Evolutionary conservation across 2,329 filamentous ascomycete species (phyloP).

Genomic region (Tolypocladium ophioglossoides): DNA sequence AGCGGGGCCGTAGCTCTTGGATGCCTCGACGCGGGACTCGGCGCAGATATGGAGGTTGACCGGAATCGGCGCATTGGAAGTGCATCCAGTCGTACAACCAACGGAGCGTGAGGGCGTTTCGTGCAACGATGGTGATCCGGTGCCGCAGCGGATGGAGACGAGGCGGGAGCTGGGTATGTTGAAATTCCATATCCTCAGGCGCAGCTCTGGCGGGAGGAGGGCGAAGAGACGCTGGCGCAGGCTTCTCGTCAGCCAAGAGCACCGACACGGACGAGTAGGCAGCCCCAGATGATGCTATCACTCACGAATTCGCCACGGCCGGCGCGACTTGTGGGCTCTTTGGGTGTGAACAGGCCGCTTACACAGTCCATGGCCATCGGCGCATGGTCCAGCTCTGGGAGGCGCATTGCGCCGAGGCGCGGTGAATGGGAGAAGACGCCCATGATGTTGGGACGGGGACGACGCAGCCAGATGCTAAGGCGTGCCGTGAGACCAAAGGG

Average conservation of each 20-base stretch:
- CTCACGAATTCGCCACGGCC: neutral
- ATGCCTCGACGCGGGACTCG: conserved; percentile 34
- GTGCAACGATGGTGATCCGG: conserved; percentile 14
- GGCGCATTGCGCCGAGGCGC: neutral
- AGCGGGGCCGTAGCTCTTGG: conserved; percentile 27
- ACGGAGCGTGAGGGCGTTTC: conserved; percentile 2
- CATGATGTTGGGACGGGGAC: neutral
- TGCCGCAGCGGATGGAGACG: conserved; percentile 30
- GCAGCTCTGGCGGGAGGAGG: conserved; percentile 33
- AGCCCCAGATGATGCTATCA: neutral
- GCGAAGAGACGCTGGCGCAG: conserved; percentile 28
- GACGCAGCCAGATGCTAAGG: neutral
- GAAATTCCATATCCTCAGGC: conserved; percentile 36
- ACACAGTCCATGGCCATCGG: neutral
- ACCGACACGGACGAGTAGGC: neutral
- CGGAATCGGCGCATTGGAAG: conserved; percentile 29
- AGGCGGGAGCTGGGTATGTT: conserved; percentile 32
- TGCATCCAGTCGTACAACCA: conserved; percentile 22
- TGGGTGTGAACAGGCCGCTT: neutral
- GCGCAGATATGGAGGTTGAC: conserved; percentile 33
- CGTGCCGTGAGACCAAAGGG: neutral
- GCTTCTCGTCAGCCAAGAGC: neutral
- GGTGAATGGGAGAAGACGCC: conserved; percentile 1
- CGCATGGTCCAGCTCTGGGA: neutral
- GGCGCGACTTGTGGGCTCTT: neutral